These are phyloP conservation scores for Ascocoryne sarcoides DNA, from an alignment of 2,329 filamentous ascomycete species.

Conservation along the genomic window DNA sequence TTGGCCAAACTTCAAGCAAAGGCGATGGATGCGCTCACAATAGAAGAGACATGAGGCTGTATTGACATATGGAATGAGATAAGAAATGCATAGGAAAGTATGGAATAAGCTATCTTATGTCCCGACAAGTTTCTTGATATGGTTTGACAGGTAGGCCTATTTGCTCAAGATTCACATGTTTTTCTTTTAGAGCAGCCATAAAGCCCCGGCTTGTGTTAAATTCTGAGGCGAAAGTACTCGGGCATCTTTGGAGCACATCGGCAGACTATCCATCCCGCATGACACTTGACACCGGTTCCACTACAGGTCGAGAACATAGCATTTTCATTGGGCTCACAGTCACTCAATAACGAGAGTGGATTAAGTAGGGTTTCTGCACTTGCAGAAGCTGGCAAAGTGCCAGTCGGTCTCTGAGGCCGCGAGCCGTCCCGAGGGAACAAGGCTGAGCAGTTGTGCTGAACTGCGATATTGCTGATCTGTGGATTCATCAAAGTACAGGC, in stretches of 20 bases:
- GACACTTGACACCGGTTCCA: not conserved
- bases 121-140: not conserved
- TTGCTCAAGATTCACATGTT: too few relatives aligned
- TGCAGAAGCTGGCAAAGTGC: constrained; percentile 53
- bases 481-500: constrained; percentile 26
- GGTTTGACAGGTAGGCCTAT: too few relatives aligned
- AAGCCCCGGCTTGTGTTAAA: not conserved
- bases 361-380: constrained; percentile 5
- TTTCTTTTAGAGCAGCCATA: not conserved
- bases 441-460: constrained; percentile 39
- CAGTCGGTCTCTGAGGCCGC: constrained; percentile 68
- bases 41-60: not conserved
- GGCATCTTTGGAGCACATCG: too few relatives aligned
- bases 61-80: not conserved
- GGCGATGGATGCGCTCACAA: too few relatives aligned
- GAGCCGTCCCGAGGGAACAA: constrained; percentile 47
- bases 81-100: not conserved
- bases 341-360: constrained; percentile 1
- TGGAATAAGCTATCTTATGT: not conserved
- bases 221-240: too few relatives aligned
- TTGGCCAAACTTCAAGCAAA: too few relatives aligned
- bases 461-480: constrained; percentile 34
- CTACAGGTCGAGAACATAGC: not conserved
- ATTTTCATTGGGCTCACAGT: not conserved
- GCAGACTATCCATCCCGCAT: too few relatives aligned